phyloP scores from a whole-genome alignment of 2,329 filamentous ascomycete genomes.

The Fusarium oligoseptatum region DNA sequence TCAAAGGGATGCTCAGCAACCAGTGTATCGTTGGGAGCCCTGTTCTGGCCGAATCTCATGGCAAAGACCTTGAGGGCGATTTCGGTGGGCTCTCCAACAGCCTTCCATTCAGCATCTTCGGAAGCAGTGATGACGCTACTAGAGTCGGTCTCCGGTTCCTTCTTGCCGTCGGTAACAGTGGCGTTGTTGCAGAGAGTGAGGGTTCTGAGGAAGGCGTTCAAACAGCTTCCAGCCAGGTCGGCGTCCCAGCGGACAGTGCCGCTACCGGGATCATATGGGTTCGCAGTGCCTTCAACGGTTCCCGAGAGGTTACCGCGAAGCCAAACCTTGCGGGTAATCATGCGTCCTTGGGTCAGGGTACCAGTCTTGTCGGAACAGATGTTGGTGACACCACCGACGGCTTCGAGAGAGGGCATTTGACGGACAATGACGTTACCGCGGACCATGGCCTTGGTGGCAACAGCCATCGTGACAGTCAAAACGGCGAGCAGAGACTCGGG shows the following conservation, averaged over 20 bases:
- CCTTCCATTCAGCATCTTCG: constrained; percentile 64
- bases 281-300: constrained; percentile 66
- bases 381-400: constrained; percentile 77
- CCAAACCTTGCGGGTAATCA: constrained; percentile 75
- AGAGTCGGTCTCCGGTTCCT: constrained; percentile 61
- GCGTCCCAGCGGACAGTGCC: constrained; percentile 63
- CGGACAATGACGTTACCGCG: constrained; percentile 75
- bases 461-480: constrained; percentile 78
- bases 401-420: constrained; percentile 74
- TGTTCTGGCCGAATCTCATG: constrained; percentile 72
- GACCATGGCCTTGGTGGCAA: constrained; percentile 75
- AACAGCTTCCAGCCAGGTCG: constrained; percentile 54
- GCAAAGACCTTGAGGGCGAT: constrained; percentile 82
- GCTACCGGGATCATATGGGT: constrained; percentile 72
- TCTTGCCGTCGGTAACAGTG: constrained; percentile 62
- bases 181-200: constrained; percentile 74
- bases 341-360: constrained; percentile 75
- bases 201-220: constrained; percentile 65
- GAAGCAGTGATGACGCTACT: constrained; percentile 62
- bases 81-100: constrained; percentile 77
- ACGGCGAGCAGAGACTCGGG: constrained; percentile 77
- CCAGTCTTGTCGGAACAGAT: constrained; percentile 81
- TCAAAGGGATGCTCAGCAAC: constrained; percentile 80
- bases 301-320: constrained; percentile 67
- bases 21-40: constrained; percentile 60